Evolutionary conservation across 371 early-diverging fungal genomes (phyloP).

Genomic region (Mucor velutinosus): DNA sequence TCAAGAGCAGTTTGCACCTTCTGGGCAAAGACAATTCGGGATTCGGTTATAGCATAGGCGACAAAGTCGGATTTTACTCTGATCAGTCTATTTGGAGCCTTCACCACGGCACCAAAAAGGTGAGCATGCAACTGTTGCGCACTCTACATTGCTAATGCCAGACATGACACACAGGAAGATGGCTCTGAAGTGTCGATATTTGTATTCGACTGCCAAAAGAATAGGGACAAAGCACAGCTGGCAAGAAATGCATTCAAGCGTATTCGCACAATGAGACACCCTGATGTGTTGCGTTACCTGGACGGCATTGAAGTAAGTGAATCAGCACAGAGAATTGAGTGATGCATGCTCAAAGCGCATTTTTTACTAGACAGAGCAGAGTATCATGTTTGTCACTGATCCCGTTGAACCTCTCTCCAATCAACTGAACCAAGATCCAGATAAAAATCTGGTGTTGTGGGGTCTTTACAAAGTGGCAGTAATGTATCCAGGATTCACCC

Average conservation of each 20-base stretch:
- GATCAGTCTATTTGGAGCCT: conserved; percentile 77
- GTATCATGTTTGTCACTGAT: conserved; percentile 93
- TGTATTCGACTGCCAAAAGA: conserved; percentile 74
- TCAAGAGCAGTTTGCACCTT: conserved; percentile 73
- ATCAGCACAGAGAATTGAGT: not conserved
- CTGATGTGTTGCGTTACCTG: conserved; percentile 80
- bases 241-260: conserved; percentile 90
- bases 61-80: conserved; percentile 64
- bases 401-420: conserved; percentile 74
- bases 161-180: conserved; percentile 56
- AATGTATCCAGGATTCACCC: conserved; percentile 6
- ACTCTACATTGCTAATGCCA: not conserved
- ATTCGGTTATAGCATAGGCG: conserved; percentile 80
- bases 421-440: conserved; percentile 56
- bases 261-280: conserved; percentile 89
- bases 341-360: not conserved
- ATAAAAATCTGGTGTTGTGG: conserved; percentile 75
- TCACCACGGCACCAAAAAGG: conserved; percentile 81
- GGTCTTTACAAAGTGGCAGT: conserved; percentile 92
- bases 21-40: conserved; percentile 71
- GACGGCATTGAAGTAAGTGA: conserved; percentile 82
- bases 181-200: conserved; percentile 84
- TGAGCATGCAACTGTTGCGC: not conserved
- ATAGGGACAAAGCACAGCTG: conserved; percentile 69
- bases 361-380: conserved; percentile 68